Conservation (phyloP, 2,329 filamentous ascomycete species). For the Alternaria arborescens region DNA sequence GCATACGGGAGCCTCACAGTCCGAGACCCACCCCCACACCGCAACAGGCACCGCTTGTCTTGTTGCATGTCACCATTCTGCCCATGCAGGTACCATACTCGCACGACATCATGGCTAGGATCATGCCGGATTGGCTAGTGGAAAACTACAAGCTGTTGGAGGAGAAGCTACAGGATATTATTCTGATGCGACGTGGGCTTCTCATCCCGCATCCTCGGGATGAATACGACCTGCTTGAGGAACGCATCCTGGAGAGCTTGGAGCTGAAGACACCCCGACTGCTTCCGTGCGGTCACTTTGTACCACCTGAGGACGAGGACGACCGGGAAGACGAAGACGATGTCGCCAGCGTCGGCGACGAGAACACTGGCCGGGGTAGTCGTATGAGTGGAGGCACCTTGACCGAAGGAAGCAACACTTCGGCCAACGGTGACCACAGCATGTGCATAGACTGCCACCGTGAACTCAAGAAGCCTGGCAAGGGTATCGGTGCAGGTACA, state of each 20-base stretch:
- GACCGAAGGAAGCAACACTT: constrained; percentile 39
- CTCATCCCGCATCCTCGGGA: constrained; percentile 80
- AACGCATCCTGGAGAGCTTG: constrained; percentile 76
- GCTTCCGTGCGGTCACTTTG: constrained; percentile 79
- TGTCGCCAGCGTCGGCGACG: constrained; percentile 46
- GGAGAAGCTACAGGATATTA: constrained; percentile 75
- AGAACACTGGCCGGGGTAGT: constrained; percentile 44
- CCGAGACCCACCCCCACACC: constrained; percentile 40
- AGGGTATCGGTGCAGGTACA: constrained; percentile 49
- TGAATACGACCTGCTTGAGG: constrained; percentile 82
- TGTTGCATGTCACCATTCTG: constrained; percentile 79
- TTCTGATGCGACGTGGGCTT: constrained; percentile 73
- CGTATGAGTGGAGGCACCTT: constrained; percentile 49
- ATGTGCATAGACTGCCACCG: constrained; percentile 61
- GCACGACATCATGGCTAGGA: constrained; percentile 57
- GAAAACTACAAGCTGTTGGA: constrained; percentile 73
- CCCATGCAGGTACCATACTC: constrained; percentile 72
- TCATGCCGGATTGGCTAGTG: constrained; percentile 60
- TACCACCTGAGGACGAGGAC: constrained; percentile 51
- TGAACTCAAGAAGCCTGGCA: constrained; percentile 47
- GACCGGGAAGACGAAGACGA: constrained; percentile 52
- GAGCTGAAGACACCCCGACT: constrained; percentile 76
- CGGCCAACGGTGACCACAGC: constrained; percentile 42
- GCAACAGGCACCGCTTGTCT: constrained; percentile 72
- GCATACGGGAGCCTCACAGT: constrained; percentile 38